Conservation (phyloP, 2,329 filamentous ascomycete species). For the Colletotrichum cordylinicola region DNA sequence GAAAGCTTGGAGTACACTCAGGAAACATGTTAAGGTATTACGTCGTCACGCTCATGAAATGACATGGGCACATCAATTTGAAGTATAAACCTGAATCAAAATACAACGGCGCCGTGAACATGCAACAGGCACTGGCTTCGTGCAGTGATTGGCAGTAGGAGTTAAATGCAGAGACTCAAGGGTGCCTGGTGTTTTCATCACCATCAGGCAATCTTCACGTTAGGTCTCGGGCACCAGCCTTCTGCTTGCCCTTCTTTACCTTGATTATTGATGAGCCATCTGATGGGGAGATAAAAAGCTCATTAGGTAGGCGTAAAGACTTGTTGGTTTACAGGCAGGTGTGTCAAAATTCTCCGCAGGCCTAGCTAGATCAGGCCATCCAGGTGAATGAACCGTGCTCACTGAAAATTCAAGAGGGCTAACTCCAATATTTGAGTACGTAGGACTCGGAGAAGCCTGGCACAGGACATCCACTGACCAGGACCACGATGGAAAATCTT, state of each 20-base stretch:
- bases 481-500: too few relatives aligned
- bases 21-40: too few relatives aligned
- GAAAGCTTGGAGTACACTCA: too few relatives aligned
- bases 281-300: neutral
- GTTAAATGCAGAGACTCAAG: neutral
- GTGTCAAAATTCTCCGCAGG: neutral
- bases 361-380: neutral
- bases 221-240: too few relatives aligned
- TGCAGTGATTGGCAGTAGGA: neutral
- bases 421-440: fast-evolving
- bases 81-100: too few relatives aligned
- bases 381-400: neutral
- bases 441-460: neutral
- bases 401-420: neutral
- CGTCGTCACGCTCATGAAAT: too few relatives aligned
- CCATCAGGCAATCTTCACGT: neutral
- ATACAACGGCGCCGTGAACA: too few relatives aligned
- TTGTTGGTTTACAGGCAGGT: neutral
- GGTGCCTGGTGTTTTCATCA: neutral
- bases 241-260: too few relatives aligned
- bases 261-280: neutral
- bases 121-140: too few relatives aligned
- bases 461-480: neutral
- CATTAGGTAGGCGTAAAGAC: neutral
- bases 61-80: too few relatives aligned